Evolutionary conservation across 2,329 filamentous ascomycete genomes (phyloP).

Genomic region (Cucurbitaria berberidis): DNA sequence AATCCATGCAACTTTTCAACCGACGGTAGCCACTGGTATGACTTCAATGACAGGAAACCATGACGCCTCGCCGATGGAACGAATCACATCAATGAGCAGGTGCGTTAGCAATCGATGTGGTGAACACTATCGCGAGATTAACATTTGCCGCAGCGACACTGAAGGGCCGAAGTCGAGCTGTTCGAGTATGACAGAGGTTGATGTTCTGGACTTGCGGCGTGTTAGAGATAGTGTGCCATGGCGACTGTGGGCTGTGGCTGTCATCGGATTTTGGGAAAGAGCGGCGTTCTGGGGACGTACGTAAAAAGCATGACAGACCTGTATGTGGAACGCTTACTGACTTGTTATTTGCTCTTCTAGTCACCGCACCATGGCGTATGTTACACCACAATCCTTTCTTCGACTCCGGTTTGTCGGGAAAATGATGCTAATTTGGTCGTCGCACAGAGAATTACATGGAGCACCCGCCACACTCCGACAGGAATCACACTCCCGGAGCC

Average conservation of each 20-base stretch:
- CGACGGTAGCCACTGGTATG: not conserved
- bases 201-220: conserved; percentile 19
- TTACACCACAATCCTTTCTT: conserved; percentile 1
- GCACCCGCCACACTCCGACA: conserved; percentile 31
- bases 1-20: not conserved
- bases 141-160: conserved; percentile 1
- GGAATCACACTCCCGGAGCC: conserved; percentile 43
- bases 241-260: conserved; percentile 33
- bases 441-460: conserved; percentile 53
- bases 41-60: not conserved
- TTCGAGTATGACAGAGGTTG: conserved; percentile 3
- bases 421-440: conserved; percentile 4
- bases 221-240: conserved; percentile 31
- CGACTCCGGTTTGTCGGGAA: not conserved
- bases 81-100: conserved; percentile 1
- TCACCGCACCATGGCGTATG: conserved; percentile 44
- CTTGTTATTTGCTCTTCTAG: not conserved
- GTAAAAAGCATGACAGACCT: conserved; percentile 9
- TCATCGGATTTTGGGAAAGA: conserved; percentile 36
- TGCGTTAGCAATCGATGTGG: not conserved
- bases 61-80: not conserved
- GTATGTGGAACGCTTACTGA: conserved; percentile 12
- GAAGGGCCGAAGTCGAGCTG: conserved; percentile 7
- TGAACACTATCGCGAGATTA: not conserved
- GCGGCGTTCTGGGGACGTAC: conserved; percentile 36